A percentile compares a stretch with the other conserved stretches of the same genome.
These are phyloP conservation scores for Albugo candida DNA, from an alignment of 352 stramenopile species.

Conservation along the genomic window DNA sequence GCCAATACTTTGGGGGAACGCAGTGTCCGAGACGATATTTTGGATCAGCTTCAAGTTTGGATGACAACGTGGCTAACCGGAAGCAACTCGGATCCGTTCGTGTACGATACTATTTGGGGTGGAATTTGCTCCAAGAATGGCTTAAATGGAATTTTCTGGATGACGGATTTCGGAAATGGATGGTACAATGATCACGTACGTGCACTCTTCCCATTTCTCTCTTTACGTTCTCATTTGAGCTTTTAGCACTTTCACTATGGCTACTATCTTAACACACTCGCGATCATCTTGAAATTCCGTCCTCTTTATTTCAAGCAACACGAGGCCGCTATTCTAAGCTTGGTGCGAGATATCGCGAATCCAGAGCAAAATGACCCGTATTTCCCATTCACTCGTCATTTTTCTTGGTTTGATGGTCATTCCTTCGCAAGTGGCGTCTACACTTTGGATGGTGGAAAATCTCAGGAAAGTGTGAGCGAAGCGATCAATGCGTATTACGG, in stretches of 20 bases:
- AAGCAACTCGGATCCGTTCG: slow-evolving; percentile 60
- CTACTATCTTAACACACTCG: slow-evolving; percentile 79
- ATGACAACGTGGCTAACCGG: slow-evolving; percentile 61
- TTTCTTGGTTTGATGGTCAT: slow-evolving; percentile 94
- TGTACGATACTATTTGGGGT: slow-evolving; percentile 88
- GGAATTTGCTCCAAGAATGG: slow-evolving; percentile 82
- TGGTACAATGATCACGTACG: slow-evolving; percentile 81
- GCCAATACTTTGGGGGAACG: slow-evolving; percentile 42
- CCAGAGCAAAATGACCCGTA: slow-evolving; percentile 30
- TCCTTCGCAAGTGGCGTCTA: slow-evolving; percentile 93
- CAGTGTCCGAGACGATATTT: neutral
- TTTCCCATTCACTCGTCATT: slow-evolving; percentile 87
- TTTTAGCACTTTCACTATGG: slow-evolving; percentile 93
- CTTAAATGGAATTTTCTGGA: slow-evolving; percentile 73
- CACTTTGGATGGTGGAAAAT: slow-evolving; percentile 87
- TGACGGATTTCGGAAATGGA: slow-evolving; percentile 87
- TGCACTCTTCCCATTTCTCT: slow-evolving; percentile 4
- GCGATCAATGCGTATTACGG: slow-evolving; percentile 95
- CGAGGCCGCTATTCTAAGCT: slow-evolving; percentile 50
- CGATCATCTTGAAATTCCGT: slow-evolving; percentile 60
- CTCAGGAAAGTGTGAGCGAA: slow-evolving; percentile 92
- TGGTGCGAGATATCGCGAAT: slow-evolving; percentile 64
- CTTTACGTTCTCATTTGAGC: neutral
- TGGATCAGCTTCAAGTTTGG: slow-evolving; percentile 45
- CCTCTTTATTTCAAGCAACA: slow-evolving; percentile 46